phyloP scores from a whole-genome alignment of 1,284 basidiomycete genomes.

The Mycena citricolor region DNA sequence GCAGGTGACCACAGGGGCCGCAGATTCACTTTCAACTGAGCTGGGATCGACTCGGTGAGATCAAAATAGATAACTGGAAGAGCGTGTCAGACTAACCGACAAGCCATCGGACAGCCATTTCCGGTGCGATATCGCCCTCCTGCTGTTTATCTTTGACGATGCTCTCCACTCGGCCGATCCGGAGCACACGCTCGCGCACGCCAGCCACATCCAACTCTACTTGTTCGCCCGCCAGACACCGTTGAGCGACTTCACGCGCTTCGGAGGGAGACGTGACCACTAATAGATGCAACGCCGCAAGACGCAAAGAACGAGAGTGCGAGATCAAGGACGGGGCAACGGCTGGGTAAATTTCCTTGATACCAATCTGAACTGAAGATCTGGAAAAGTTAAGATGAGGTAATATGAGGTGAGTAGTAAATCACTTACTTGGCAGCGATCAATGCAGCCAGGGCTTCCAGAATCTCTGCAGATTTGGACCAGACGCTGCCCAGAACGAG shows the following conservation, averaged over 20 bases:
- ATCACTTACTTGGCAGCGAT: conserved; percentile 48
- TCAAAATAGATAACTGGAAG: conserved; percentile 3
- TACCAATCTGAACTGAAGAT: conserved; percentile 29
- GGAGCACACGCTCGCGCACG: conserved; percentile 77
- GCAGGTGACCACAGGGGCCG: conserved; percentile 88
- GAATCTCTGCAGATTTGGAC: conserved; percentile 56
- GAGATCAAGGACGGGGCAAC: conserved; percentile 53
- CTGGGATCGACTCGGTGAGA: conserved; percentile 35
- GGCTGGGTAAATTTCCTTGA: conserved; percentile 47
- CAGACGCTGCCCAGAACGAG: conserved; percentile 42
- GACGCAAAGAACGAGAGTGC: conserved; percentile 56
- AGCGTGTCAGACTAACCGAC: conserved; percentile 42
- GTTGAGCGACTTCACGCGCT: conserved; percentile 59
- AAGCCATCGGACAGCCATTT: conserved; percentile 63
- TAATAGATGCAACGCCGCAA: conserved; percentile 57
- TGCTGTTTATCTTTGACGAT: conserved; percentile 42
- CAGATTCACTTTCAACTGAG: conserved; percentile 89
- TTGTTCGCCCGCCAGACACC: conserved; percentile 73
- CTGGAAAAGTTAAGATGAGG: neutral
- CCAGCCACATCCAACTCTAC: conserved; percentile 75
- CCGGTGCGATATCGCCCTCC: conserved; percentile 51
- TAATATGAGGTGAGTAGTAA: neutral
- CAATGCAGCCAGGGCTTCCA: conserved; percentile 54
- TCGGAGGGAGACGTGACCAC: conserved; percentile 40
- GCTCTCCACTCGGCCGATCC: conserved; percentile 63